These are phyloP conservation scores for Geopyxis carbonaria DNA, from an alignment of 495 filamentous ascomycete genomes.

Conservation along the genomic window DNA sequence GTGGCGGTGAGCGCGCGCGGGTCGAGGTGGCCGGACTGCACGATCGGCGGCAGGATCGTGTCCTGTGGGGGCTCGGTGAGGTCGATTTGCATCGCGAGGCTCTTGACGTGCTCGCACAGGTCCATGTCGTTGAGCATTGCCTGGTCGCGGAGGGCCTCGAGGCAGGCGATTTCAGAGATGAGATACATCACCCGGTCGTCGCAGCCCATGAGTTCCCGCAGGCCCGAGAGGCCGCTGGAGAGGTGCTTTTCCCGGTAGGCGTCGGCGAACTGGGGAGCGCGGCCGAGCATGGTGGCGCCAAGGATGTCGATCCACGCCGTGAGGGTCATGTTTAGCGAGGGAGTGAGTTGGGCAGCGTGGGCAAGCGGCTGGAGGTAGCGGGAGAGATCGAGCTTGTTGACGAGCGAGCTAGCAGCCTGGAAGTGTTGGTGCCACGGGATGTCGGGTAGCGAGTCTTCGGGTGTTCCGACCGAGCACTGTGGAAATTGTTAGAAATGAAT, in stretches of 20 bases:
- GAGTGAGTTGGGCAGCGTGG: conserved; percentile 38
- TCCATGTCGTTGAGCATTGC: conserved; percentile 61
- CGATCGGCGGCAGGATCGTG: conserved; percentile 30
- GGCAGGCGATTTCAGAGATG: conserved; percentile 90
- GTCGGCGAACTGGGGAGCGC: conserved; percentile 72
- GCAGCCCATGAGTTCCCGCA: conserved; percentile 92
- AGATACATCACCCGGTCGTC: conserved; percentile 96
- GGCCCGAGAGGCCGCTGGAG: conserved; percentile 48
- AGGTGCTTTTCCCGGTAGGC: conserved; percentile 84
- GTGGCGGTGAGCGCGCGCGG: conserved; percentile 67
- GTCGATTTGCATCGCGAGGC: conserved; percentile 66
- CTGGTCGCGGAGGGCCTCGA: conserved; percentile 71
- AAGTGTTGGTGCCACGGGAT: conserved; percentile 97
- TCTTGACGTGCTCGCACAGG: conserved; percentile 67
- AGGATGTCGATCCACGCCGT: conserved; percentile 95
- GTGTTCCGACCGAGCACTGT: conserved; percentile 61
- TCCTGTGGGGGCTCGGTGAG: conserved; percentile 44
- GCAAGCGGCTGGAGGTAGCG: conserved; percentile 39
- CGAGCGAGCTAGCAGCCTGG: conserved; percentile 67
- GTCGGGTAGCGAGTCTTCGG: conserved; percentile 74
- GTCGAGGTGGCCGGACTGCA: conserved; percentile 51
- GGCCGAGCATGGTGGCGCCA: conserved; percentile 78
- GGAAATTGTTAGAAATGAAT: conserved; percentile 2
- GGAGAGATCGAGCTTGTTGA: conserved; percentile 69
- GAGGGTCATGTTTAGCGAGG: conserved; percentile 88